phyloP scores from a whole-genome alignment of 306 rosid species.

The Medicago lupulina region DNA sequence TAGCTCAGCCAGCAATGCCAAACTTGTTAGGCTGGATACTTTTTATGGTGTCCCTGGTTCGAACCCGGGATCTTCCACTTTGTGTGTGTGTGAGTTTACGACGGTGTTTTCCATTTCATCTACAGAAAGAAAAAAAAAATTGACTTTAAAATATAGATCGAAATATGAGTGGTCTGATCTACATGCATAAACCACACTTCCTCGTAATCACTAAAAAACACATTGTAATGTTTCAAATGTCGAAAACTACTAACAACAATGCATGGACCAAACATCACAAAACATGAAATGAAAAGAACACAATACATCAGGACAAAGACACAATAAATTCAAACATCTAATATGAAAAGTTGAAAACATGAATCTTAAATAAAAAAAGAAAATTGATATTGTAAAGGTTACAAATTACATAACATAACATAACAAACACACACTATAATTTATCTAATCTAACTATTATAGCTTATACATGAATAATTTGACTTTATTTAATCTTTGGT shows the following conservation, averaged over 20 bases:
- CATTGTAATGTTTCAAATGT: background rate
- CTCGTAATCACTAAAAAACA: background rate
- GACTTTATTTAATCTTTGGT: too few relatives aligned
- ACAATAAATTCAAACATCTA: background rate
- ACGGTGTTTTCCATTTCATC: too few relatives aligned
- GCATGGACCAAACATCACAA: background rate
- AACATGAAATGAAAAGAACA: background rate
- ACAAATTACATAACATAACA: conserved; percentile 1
- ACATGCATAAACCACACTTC: background rate
- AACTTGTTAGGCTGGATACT: too few relatives aligned
- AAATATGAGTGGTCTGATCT: background rate
- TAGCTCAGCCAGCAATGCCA: too few relatives aligned
- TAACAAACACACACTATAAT: background rate
- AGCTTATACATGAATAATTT: background rate
- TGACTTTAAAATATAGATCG: background rate
- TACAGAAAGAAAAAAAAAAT: background rate
- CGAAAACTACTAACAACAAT: background rate
- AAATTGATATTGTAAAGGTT: background rate
- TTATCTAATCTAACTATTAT: background rate
- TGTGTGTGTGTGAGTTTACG: too few relatives aligned
- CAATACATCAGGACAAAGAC: background rate
- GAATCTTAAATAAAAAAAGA: conserved; percentile 1
- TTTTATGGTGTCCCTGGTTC: too few relatives aligned
- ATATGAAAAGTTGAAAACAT: background rate
- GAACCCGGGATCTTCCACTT: too few relatives aligned